phyloP scores from a whole-genome alignment of 768 basidiomycete genomes.

The Calocybe gangraenosa region DNA sequence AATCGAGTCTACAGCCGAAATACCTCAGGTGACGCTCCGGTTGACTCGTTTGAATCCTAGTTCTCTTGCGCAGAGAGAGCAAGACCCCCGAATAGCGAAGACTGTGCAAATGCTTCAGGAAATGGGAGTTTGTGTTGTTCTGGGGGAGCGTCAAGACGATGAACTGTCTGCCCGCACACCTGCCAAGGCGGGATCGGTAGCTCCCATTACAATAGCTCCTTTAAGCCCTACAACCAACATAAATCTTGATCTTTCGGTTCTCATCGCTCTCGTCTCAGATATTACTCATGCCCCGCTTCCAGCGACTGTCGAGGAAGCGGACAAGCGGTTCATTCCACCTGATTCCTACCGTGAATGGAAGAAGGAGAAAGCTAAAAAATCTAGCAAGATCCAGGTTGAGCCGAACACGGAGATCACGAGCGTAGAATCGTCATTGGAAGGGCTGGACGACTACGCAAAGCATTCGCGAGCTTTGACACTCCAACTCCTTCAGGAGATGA shows the following conservation, averaged over 20 bases:
- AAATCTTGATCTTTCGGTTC: slow-evolving; percentile 80
- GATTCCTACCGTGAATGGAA: slow-evolving; percentile 61
- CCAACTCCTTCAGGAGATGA: slow-evolving; percentile 76
- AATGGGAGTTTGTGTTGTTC: slow-evolving; percentile 63
- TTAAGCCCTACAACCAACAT: slow-evolving; percentile 53
- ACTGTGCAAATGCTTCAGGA: slow-evolving; percentile 53
- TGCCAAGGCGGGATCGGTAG: slow-evolving; percentile 7
- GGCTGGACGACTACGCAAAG: slow-evolving; percentile 39
- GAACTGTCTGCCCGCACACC: slow-evolving; percentile 17
- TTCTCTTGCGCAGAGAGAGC: slow-evolving; percentile 20
- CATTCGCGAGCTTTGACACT: slow-evolving; percentile 68
- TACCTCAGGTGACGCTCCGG: slow-evolving; percentile 54
- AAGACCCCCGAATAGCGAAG: slow-evolving; percentile 54
- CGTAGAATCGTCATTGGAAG: too few relatives aligned
- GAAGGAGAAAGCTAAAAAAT: slow-evolving; percentile 25
- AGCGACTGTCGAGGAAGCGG: slow-evolving; percentile 47
- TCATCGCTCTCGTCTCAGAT: slow-evolving; percentile 83
- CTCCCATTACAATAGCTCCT: slow-evolving; percentile 12
- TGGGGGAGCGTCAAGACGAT: slow-evolving; percentile 49
- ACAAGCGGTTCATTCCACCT: slow-evolving; percentile 59
- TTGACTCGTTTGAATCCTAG: slow-evolving; percentile 66
- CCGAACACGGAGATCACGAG: too few relatives aligned
- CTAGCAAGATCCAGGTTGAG: slow-evolving; percentile 15
- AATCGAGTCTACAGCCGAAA: slow-evolving; percentile 30
- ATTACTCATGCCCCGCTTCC: slow-evolving; percentile 75